Percentiles rank a stretch among this genome's conserved stretches.
Evolutionary conservation across 1,284 basidiomycete genomes (phyloP).

Genomic region (Tranzscheliella williamsii): DNA sequence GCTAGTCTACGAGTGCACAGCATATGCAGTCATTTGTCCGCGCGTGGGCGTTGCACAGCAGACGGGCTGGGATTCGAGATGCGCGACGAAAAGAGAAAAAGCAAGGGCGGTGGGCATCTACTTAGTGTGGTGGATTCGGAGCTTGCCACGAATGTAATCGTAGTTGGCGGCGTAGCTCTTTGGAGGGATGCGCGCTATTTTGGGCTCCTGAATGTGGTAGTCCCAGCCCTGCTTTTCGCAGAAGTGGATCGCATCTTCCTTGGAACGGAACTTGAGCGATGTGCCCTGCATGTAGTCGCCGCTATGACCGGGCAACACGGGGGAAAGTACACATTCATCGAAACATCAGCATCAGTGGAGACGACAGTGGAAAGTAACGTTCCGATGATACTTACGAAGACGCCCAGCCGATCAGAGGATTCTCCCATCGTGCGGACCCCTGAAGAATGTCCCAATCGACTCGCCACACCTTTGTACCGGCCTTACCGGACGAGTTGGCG

Average conservation of each 20-base stretch:
- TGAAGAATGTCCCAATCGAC: conserved; percentile 91
- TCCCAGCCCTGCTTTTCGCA: conserved; percentile 63
- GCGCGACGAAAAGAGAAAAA: neutral
- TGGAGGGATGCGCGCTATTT: conserved; percentile 61
- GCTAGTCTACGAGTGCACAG: too few relatives aligned
- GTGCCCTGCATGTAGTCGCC: conserved; percentile 98
- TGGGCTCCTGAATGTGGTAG: conserved; percentile 62
- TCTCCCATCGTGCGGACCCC: conserved; percentile 92
- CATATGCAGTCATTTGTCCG: too few relatives aligned
- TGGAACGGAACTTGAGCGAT: conserved; percentile 79
- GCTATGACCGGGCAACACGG: too few relatives aligned
- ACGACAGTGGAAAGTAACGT: neutral
- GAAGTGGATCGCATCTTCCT: conserved; percentile 92
- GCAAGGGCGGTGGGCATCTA: conserved; percentile 64
- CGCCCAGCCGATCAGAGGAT: conserved; percentile 97
- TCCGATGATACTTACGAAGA: conserved; percentile 50
- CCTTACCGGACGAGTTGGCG: conserved; percentile 88
- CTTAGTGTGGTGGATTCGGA: conserved; percentile 90
- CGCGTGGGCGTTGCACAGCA: too few relatives aligned
- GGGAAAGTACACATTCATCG: too few relatives aligned
- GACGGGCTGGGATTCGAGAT: too few relatives aligned
- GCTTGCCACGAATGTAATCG: conserved; percentile 76
- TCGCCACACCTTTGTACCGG: conserved; percentile 85
- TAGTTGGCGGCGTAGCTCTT: conserved; percentile 87
- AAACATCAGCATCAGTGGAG: too few relatives aligned